Base-by-base conservation (phyloP, 2,329 filamentous ascomycete genomes). In the Paramyrothecium sp. region DNA sequence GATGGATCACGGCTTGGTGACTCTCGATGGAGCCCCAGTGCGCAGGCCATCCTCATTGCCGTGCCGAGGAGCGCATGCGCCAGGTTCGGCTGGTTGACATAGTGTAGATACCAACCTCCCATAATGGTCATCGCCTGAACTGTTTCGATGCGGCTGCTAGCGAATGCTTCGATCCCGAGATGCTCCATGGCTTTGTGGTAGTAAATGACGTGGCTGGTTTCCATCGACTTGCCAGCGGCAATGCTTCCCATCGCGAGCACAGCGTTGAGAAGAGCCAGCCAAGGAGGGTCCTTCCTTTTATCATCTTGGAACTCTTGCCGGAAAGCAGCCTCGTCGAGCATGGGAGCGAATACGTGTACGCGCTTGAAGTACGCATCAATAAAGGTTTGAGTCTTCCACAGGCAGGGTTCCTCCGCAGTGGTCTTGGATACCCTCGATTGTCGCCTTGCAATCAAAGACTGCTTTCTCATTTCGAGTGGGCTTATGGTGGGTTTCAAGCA, bases 351-450 rank as follows among this genome's bases (percentile, higher is more conserved):
- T 1, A 87, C 83, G 60, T 92, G 89, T 21, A 90, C 82, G 34
- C 87, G 82, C 62, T 88, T 87, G 69, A 92, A 92, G 69, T 91
- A 92, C n/a, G 87, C 87, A 63, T 91, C 86, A 46, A 91, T 85
- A 8, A 91, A 75, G 7, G 84, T 84, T 68, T 89, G 85, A 17
- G 87, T 88, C 63, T 89, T 87, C 38, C 38, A 44, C n/a, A n/a
- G n/a, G n/a, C n/a, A n/a, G n/a, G n/a, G n/a, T n/a, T n/a, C n/a
- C n/a, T n/a, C n/a, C n/a, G n/a, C n/a, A n/a, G n/a, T n/a, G n/a
- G n/a, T n/a, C 68, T 82, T 83, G 17, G 82, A 81, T 78, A 85
- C 83, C 38, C 83, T 71, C n/a, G n/a, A n/a, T n/a, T n/a, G n/a
- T n/a, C n/a, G n/a, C n/a, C n/a, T n/a, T n/a, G 77, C 70, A 44